A percentile compares a stretch with the other conserved stretches of the same genome.
Evolutionary conservation across 2,329 filamentous ascomycete species (phyloP).

Genomic region (Fusarium sp.): DNA sequence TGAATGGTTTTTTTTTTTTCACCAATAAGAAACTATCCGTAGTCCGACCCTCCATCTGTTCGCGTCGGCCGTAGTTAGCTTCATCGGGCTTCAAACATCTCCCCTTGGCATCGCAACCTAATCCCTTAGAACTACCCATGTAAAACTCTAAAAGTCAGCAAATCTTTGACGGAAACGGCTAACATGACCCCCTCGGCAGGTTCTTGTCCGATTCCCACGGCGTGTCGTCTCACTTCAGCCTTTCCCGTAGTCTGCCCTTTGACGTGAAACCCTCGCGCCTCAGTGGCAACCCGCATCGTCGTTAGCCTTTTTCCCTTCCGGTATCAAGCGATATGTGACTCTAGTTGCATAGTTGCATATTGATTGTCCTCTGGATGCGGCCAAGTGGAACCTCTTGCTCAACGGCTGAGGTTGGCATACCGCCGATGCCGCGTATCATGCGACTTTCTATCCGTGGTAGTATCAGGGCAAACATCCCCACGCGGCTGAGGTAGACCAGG

Average conservation of each 20-base stretch:
- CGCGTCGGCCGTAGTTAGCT: conserved; percentile 32
- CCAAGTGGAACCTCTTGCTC: conserved; percentile 23
- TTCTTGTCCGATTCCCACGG: background rate
- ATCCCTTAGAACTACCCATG: conserved; percentile 5
- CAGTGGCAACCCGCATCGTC: conserved; percentile 7
- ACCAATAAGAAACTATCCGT: conserved; percentile 8
- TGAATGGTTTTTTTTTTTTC: background rate
- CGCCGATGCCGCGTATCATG: conserved; percentile 28
- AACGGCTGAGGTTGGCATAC: conserved; percentile 34
- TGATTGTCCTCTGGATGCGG: conserved; percentile 14
- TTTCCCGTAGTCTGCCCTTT: conserved; percentile 32
- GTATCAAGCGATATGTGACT: background rate
- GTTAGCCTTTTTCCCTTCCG: conserved; percentile 1
- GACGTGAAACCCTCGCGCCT: conserved; percentile 9
- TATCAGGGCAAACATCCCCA: conserved; percentile 14
- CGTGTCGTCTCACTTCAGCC: conserved; percentile 24
- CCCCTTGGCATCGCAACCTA: conserved; percentile 12
- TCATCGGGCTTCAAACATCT: conserved; percentile 29
- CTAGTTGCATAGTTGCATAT: background rate
- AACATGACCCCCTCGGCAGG: conserved; percentile 1
- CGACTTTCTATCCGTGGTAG: background rate
- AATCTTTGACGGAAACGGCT: conserved; percentile 31
- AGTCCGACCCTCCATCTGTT: conserved; percentile 20
- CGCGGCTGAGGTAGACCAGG: conserved; percentile 1
- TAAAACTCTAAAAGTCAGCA: conserved; percentile 10